Evolutionary conservation across 2,329 filamentous ascomycete genomes (phyloP), one percentile per base, ranked within the genome.

Genomic region (Rosellinia necatrix): DNA sequence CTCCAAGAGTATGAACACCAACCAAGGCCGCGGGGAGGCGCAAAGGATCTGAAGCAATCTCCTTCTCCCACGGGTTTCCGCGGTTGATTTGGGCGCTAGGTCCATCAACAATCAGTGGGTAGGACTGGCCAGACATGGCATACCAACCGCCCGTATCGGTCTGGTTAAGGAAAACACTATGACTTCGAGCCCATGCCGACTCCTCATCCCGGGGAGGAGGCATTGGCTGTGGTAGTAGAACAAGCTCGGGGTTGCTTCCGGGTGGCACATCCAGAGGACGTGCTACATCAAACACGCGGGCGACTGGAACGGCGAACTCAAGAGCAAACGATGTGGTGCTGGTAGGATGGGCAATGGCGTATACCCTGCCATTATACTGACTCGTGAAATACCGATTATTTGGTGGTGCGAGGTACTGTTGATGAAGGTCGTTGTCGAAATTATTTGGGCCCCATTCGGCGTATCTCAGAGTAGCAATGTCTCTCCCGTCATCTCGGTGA

Each of bases 381-480:
- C 88, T 91, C 63, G 93, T 93, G 47, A 97, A 88, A 73, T 97
- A 97, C 59, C 89, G 89, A 64, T 90, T 87, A 71, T 97, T 92
- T 70, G 92, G 87, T 0, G 92, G 91, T 9, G 79, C 76, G 12
- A 82, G 83, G 68, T 97, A 94, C 69, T 97, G 91, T 46, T 84
- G 84, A 66, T 91, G 87, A 6, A 99, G 84, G 70, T 99, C 94
- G 61, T 84, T 84, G 72, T 99, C 93, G 58, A 87, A 90, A 56
- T 89, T 96, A 72, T 99, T 99, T 12, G 92, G 90, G 0, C 86
- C 87, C 94, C 94, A 99, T 72, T 99, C 94, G 9, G 91, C 89
- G 70, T 96, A 99, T 63, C 86, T 92, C 64, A 99, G 84, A 0
- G 91, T 96, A 67, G 92, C 96, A 60, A 99, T 88, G 6, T 85